phyloP scores from a whole-genome alignment of 257 asterid genomes.

The Nicotiana tabacum region DNA sequence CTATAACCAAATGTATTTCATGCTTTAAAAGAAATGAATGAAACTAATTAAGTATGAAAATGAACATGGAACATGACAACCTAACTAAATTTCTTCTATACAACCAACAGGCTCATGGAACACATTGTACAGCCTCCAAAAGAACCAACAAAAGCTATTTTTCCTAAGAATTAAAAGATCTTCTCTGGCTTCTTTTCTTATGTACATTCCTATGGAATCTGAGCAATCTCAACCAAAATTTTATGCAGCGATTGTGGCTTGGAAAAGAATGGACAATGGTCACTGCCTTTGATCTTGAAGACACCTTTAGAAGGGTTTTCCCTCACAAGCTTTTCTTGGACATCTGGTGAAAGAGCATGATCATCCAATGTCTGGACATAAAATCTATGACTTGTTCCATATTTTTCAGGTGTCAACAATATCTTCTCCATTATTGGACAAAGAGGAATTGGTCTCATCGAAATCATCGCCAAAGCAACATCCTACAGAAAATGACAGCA shows the following conservation, averaged over 20 bases:
- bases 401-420: too few relatives aligned
- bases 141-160: background rate
- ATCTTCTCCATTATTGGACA: too few relatives aligned
- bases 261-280: constrained; percentile 66
- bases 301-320: constrained; percentile 86
- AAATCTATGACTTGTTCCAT: constrained; percentile 60
- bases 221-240: constrained; percentile 78
- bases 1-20: background rate
- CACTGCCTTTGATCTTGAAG: constrained; percentile 53
- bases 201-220: constrained; percentile 44
- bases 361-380: constrained; percentile 48
- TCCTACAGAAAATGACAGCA: background rate
- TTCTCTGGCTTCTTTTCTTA: background rate
- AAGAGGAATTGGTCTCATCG: too few relatives aligned
- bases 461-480: too few relatives aligned
- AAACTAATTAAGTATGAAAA: too few relatives aligned
- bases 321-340: too few relatives aligned
- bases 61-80: background rate
- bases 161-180: background rate
- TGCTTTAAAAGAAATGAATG: too few relatives aligned
- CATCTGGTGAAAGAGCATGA: too few relatives aligned
- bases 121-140: too few relatives aligned
- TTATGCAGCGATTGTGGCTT: constrained; percentile 89
- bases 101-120: too few relatives aligned
- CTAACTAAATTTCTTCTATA: background rate